These are phyloP conservation scores for Saccharomycopsis schoenii DNA, from an alignment of 805 yeast species.

Conservation along the genomic window DNA sequence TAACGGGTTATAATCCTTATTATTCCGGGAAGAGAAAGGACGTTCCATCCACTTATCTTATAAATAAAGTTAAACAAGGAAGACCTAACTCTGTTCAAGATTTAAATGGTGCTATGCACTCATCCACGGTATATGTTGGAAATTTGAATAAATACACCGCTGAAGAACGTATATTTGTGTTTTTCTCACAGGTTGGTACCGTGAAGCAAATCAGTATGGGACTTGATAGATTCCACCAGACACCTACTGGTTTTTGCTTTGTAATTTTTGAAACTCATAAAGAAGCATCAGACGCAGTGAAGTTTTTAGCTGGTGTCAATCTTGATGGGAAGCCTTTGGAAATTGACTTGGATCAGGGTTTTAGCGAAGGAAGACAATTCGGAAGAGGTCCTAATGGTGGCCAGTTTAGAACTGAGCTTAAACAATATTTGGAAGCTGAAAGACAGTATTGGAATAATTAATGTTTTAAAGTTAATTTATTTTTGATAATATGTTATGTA, in stretches of 20 bases:
- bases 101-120: constrained; percentile 52
- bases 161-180: constrained; percentile 87
- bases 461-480: not conserved
- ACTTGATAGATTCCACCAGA: constrained; percentile 75
- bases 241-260: constrained; percentile 97
- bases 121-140: constrained; percentile 84
- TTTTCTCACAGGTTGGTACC: constrained; percentile 74
- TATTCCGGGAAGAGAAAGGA: constrained; percentile 63
- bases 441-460: not conserved
- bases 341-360: constrained; percentile 93
- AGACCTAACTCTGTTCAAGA: constrained; percentile 37
- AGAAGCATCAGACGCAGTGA: constrained; percentile 75
- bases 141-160: constrained; percentile 83
- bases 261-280: constrained; percentile 61
- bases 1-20: constrained; percentile 13
- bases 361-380: constrained; percentile 88
- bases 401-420: constrained; percentile 64
- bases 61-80: constrained; percentile 49
- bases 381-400: constrained; percentile 94
- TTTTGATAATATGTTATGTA: not conserved
- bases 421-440: not conserved
- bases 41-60: constrained; percentile 58
- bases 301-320: constrained; percentile 71
- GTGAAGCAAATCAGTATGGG: constrained; percentile 88
- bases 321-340: constrained; percentile 75